Base-by-base conservation (phyloP, 371 early-diverging fungal genomes). In the Mucor plumbeus region DNA sequence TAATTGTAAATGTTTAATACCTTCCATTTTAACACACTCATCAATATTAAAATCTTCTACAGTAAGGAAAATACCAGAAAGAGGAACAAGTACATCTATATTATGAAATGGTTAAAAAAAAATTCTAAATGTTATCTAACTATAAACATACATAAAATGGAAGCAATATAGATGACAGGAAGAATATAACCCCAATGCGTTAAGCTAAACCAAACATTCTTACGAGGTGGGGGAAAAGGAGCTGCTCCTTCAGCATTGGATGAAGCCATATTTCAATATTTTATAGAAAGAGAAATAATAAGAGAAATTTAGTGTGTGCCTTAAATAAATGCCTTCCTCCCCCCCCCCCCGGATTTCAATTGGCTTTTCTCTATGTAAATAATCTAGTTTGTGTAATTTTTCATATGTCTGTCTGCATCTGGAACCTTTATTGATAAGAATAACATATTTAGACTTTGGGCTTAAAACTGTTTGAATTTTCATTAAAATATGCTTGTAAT, bases 381-480 rank as follows among this genome's bases (percentile, higher is more conserved):
- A 21, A 19, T 63, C 10, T 21, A 14, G 13, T 53, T 53, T 53
- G 53, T 53, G 53, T 53, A 53, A 31, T 31, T 8, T 17, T 17
- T 44, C 44, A 44, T 44, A 43, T 43, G 15, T 15, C n/a, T 39
- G 15, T 33, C 36, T 58, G 19, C 19, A 35, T 36, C 19, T 21
- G 5, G 5, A 39, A n/a, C 40, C 36, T 36, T 21, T 58, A 26
- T 26, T 26, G 26, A 26, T 26, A 26, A 26, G 3, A 26, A 26
- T 3, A 26, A 26, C 17, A n/a, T n/a, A 31, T 61, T 63, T 76
- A 79, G 40, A 79, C 78, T 63, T 74, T 69, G 10, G 82, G 82
- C 53, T 79, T 82, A 54, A 82, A 82, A 35, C 60, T 67, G 56
- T 72, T 79, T 19, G 77, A 69, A 57, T 82, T 72, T 40, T 79